Evolutionary conservation across 768 basidiomycete species (phyloP).

Genomic region (Lentinula guzmanii): DNA sequence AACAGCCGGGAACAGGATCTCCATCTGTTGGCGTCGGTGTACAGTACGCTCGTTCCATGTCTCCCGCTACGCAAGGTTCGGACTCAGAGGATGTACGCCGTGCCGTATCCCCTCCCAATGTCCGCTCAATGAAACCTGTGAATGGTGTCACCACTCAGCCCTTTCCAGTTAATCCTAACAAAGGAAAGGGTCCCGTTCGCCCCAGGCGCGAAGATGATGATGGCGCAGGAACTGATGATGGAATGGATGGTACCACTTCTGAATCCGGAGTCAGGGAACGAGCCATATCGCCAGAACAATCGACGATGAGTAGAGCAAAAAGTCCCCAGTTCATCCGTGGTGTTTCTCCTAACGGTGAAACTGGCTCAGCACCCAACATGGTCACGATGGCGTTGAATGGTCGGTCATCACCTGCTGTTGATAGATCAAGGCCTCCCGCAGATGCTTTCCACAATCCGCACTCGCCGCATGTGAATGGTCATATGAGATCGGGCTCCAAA

Average conservation of each 20-base stretch:
- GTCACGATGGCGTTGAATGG: slow-evolving; percentile 51
- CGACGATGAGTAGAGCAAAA: slow-evolving; percentile 37
- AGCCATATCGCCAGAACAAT: slow-evolving; percentile 51
- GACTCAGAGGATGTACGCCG: slow-evolving; percentile 58
- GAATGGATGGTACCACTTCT: slow-evolving; percentile 30
- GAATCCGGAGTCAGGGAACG: slow-evolving; percentile 42
- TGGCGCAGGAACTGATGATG: slow-evolving; percentile 36
- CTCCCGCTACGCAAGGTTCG: slow-evolving; percentile 43
- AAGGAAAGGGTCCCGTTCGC: slow-evolving; percentile 46
- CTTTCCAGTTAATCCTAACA: slow-evolving; percentile 29
- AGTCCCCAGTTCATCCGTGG: slow-evolving; percentile 56
- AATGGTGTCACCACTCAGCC: slow-evolving; percentile 37
- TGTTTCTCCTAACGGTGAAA: slow-evolving; percentile 48
- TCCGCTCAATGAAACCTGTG: slow-evolving; percentile 34
- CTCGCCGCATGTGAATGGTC: slow-evolving; percentile 39
- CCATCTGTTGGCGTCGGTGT: slow-evolving; percentile 9
- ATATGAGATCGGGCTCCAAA: slow-evolving; percentile 35
- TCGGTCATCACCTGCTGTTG: slow-evolving; percentile 53
- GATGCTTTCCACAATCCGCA: slow-evolving; percentile 46
- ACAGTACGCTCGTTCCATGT: slow-evolving; percentile 55
- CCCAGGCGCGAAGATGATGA: slow-evolving; percentile 24
- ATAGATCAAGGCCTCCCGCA: slow-evolving; percentile 43
- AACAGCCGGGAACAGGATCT: slow-evolving; percentile 14
- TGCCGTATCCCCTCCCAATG: slow-evolving; percentile 57
- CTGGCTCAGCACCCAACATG: slow-evolving; percentile 45